Conservation (phyloP, 495 filamentous ascomycete species). For the Talaromyces thailandensis region DNA sequence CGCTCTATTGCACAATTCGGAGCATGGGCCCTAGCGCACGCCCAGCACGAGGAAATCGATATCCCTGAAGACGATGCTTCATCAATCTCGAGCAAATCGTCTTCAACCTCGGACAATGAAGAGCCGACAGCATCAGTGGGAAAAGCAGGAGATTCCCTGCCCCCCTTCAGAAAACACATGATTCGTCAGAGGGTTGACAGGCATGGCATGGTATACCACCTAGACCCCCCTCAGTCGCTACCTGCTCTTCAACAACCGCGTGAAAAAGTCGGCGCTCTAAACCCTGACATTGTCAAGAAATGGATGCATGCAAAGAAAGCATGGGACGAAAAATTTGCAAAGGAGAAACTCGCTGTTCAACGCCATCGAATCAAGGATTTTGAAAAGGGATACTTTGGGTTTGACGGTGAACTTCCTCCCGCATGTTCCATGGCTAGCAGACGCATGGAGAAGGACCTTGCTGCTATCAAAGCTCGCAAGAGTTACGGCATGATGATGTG, state of each 20-base stretch:
- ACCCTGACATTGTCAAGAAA: conserved; percentile 67
- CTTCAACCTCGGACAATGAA: conserved; percentile 35
- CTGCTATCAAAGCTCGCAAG: conserved; percentile 43
- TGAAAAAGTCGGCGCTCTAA: conserved; percentile 66
- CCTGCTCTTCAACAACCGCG: conserved; percentile 49
- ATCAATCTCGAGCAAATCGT: conserved; percentile 50
- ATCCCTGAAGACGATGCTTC: conserved; percentile 72
- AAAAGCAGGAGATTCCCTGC: conserved; percentile 73
- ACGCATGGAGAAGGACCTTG: conserved; percentile 38
- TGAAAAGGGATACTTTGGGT: conserved; percentile 55
- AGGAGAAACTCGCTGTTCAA: conserved; percentile 58
- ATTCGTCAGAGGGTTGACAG: conserved; percentile 79
- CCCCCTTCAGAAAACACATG: conserved; percentile 73
- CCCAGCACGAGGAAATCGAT: conserved; percentile 69
- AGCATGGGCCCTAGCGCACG: conserved; percentile 77
- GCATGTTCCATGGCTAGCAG: conserved; percentile 74
- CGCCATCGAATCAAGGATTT: conserved; percentile 62
- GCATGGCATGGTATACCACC: conserved; percentile 58
- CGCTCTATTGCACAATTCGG: conserved; percentile 84
- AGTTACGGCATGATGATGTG: conserved; percentile 74
- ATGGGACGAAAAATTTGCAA: conserved; percentile 63
- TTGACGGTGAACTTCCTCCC: conserved; percentile 69
- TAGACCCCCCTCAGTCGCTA: conserved; percentile 54
- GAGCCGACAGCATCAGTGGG: conserved; percentile 44
- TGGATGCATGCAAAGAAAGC: conserved; percentile 66